phyloP scores from a whole-genome alignment of 1,284 basidiomycete species.

The Cryptococcus sp. region DNA sequence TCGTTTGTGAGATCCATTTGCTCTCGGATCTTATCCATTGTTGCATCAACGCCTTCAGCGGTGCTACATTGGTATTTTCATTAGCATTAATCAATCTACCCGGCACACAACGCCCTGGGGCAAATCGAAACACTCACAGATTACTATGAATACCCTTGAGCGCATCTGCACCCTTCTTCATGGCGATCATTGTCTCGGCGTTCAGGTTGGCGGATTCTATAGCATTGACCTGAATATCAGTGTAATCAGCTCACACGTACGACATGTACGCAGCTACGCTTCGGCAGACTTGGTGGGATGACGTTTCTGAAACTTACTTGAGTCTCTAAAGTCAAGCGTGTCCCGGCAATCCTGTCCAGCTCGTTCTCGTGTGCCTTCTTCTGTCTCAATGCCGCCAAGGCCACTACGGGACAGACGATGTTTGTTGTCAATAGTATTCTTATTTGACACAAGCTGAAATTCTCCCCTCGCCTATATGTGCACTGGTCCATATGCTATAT shows the following conservation, averaged over 20 bases:
- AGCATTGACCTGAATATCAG: conserved; percentile 69
- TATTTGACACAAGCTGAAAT: background rate
- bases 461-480: background rate
- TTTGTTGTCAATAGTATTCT: background rate
- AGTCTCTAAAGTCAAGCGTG: conserved; percentile 89
- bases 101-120: background rate
- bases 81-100: background rate
- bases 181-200: conserved; percentile 94
- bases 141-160: conserved; percentile 89
- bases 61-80: conserved; percentile 59
- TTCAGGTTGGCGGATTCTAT: conserved; percentile 98
- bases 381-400: conserved; percentile 86
- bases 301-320: conserved; percentile 59
- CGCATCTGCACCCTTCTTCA: conserved; percentile 94
- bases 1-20: conserved; percentile 94
- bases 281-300: background rate
- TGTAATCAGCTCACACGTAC: conserved; percentile 1
- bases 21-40: conserved; percentile 87
- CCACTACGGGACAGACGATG: conserved; percentile 59
- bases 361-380: conserved; percentile 92
- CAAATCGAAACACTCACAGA: conserved; percentile 63
- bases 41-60: conserved; percentile 87
- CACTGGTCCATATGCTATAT: too few species aligned
- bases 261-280: background rate
- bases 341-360: conserved; percentile 82